Conservation (phyloP, 1,139 yeast species). For the Sporopachydermia cereana region DNA sequence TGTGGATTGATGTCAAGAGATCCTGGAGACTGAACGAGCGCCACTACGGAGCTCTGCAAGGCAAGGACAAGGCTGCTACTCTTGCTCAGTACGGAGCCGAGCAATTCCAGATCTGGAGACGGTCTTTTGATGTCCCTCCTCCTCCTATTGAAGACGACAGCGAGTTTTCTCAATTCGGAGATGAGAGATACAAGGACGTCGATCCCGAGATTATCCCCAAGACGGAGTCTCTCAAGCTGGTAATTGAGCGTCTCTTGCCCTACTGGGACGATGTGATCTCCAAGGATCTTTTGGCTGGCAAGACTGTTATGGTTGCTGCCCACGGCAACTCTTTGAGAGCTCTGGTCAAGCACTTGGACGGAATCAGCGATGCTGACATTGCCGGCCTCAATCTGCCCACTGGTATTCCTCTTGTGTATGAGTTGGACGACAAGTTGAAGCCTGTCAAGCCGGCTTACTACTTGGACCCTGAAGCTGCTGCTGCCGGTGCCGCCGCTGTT, state of each 20-base stretch:
- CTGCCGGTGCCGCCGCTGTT: constrained; percentile 98
- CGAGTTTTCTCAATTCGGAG: constrained; percentile 76
- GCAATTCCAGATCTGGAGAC: constrained; percentile 95
- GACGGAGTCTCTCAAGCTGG: constrained; percentile 91
- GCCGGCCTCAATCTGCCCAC: constrained; percentile 96
- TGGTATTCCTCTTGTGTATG: constrained; percentile 97
- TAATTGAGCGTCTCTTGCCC: constrained; percentile 93
- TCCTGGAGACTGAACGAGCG: constrained; percentile 98
- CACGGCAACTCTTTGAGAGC: constrained; percentile 99
- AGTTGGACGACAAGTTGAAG: constrained; percentile 75
- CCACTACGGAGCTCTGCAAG: constrained; percentile 98
- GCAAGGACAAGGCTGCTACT: constrained; percentile 94
- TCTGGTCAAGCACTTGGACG: constrained; percentile 91
- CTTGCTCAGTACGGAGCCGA: constrained; percentile 82
- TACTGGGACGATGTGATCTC: constrained; percentile 96
- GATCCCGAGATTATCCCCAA: constrained; percentile 83
- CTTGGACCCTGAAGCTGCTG: constrained; percentile 99
- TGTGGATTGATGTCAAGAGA: constrained; percentile 88
- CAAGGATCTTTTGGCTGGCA: constrained; percentile 70
- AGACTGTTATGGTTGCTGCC: constrained; percentile 89
- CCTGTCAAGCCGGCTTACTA: constrained; percentile 92
- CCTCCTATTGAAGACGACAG: constrained; percentile 73
- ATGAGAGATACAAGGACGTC: constrained; percentile 70
- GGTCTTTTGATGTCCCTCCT: constrained; percentile 96
- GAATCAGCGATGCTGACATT: constrained; percentile 83